Conservation (phyloP, 345 rosid genomes). For the Corchorus olitorius region DNA sequence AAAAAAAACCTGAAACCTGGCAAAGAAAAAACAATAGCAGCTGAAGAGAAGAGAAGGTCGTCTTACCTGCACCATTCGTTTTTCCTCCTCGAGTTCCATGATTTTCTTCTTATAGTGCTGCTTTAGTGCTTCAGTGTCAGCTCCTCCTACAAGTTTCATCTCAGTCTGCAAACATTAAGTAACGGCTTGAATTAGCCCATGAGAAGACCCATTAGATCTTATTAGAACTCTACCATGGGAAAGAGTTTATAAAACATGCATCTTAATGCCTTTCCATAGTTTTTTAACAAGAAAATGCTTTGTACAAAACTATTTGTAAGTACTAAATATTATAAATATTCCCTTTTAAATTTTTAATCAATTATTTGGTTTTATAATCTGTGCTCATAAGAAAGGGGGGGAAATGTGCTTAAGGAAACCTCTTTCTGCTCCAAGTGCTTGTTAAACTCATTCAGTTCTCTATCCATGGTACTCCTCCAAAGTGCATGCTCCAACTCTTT, state of each 20-base stretch:
- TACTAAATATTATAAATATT: background rate
- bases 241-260: background rate
- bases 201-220: background rate
- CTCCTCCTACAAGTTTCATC: constrained; percentile 62
- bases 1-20: constrained; percentile 13
- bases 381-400: constrained; percentile 2
- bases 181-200: constrained; percentile 7
- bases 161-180: constrained; percentile 55
- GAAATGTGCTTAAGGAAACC: constrained; percentile 38
- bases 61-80: constrained; percentile 55
- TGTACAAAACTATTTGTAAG: constrained; percentile 1
- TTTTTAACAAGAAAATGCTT: constrained; percentile 12
- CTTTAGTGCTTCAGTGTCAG: constrained; percentile 60
- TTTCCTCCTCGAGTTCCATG: constrained; percentile 76
- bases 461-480: constrained; percentile 76
- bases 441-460: constrained; percentile 78
- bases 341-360: constrained; percentile 11
- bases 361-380: background rate
- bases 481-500: constrained; percentile 93
- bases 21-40: too few species aligned
- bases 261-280: background rate
- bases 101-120: constrained; percentile 76
- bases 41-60: constrained; percentile 11
- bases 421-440: constrained; percentile 90
- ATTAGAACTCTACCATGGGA: background rate